Evolutionary conservation across 1,284 basidiomycete species (phyloP).

Genomic region (Cryptococcus sp.): DNA sequence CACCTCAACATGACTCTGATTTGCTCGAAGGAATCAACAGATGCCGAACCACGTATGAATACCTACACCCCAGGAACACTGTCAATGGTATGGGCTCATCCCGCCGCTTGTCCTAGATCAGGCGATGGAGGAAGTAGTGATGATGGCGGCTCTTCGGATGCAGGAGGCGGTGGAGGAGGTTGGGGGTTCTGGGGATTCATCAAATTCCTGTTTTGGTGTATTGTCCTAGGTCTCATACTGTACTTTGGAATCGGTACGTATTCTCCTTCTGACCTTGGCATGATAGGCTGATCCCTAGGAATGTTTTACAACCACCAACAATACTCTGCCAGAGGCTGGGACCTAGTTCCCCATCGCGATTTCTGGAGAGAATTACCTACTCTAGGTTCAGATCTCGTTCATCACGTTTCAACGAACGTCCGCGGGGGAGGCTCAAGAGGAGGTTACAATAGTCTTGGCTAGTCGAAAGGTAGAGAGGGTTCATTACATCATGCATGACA

Average conservation of each 20-base stretch:
- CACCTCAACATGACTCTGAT: slow-evolving; percentile 34
- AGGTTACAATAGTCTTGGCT: slow-evolving; percentile 41
- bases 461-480: slow-evolving; percentile 1
- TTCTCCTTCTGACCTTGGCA: neutral
- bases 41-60: slow-evolving; percentile 28
- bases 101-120: slow-evolving; percentile 39
- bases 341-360: slow-evolving; percentile 48
- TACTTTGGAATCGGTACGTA: slow-evolving; percentile 44
- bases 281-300: slow-evolving; percentile 19
- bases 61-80: slow-evolving; percentile 36
- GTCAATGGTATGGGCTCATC: slow-evolving; percentile 38
- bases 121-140: slow-evolving; percentile 5
- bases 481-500: slow-evolving; percentile 1
- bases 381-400: slow-evolving; percentile 37
- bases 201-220: slow-evolving; percentile 43
- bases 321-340: slow-evolving; percentile 47
- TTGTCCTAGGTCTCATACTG: slow-evolving; percentile 25
- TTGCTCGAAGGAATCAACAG: slow-evolving; percentile 23
- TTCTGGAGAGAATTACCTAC: slow-evolving; percentile 48
- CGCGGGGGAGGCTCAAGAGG: slow-evolving; percentile 24
- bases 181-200: slow-evolving; percentile 34
- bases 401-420: slow-evolving; percentile 37
- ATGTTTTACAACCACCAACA: slow-evolving; percentile 49
- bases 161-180: slow-evolving; percentile 9
- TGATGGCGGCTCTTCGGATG: slow-evolving; percentile 1